Evolutionary conservation across 2,329 filamentous ascomycete genomes (phyloP).

Genomic region (Diaporthe sp.): DNA sequence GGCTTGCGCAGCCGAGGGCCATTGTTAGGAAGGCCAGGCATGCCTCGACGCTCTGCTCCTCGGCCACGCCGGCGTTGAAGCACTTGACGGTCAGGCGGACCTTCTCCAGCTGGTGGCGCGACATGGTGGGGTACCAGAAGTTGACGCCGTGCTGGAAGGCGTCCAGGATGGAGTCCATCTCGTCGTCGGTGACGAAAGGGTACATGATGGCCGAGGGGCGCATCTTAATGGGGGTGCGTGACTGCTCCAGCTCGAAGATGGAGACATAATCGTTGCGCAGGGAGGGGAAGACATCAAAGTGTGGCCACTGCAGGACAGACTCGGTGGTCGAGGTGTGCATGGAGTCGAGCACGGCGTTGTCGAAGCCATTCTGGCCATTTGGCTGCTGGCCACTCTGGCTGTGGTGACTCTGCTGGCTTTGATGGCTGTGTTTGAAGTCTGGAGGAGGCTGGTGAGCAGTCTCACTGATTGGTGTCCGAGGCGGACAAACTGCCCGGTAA

Average conservation of each 20-base stretch:
- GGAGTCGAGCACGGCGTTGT: constrained; percentile 62
- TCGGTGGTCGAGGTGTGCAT: constrained; percentile 65
- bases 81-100: constrained; percentile 45
- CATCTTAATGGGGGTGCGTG: constrained; percentile 51
- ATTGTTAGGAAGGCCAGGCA: constrained; percentile 61
- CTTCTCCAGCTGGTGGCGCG: constrained; percentile 51
- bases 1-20: constrained; percentile 61
- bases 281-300: constrained; percentile 59
- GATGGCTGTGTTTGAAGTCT: constrained; percentile 2
- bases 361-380: constrained; percentile 46
- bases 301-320: constrained; percentile 64
- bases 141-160: constrained; percentile 62
- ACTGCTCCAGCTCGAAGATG: constrained; percentile 62
- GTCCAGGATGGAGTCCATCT: constrained; percentile 56
- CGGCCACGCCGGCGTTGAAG: constrained; percentile 50
- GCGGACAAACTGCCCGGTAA: constrained; percentile 38
- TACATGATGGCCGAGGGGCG: constrained; percentile 50
- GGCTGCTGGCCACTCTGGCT: constrained; percentile 41
- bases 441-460: constrained; percentile 27
- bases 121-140: constrained; percentile 67
- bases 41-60: constrained; percentile 52
- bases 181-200: constrained; percentile 56
- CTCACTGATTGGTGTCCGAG: constrained; percentile 32
- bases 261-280: constrained; percentile 57
- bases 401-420: constrained; percentile 41